A percentile compares a stretch with the other conserved stretches of the same genome.
Conservation (phyloP, 371 early-diverging fungal genomes). For the Apophysomyces sp. region DNA sequence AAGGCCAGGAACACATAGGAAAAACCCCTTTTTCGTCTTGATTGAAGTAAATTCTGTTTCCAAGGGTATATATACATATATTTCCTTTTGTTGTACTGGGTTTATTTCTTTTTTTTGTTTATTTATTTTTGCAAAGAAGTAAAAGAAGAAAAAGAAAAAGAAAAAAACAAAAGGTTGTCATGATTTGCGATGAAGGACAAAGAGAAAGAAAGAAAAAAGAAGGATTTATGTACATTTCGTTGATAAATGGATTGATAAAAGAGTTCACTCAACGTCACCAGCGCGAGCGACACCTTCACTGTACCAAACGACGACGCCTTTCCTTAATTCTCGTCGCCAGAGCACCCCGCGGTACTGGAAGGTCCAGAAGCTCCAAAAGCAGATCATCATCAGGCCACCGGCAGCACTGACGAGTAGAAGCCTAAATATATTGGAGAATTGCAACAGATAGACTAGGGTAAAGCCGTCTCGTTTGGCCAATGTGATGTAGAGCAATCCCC, state of each 20-base stretch:
- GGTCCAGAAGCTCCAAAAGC: slow-evolving; percentile 70
- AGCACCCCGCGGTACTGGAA: slow-evolving; percentile 66
- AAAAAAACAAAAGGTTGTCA: neutral
- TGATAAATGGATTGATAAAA: neutral
- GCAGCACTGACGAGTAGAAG: slow-evolving; percentile 49
- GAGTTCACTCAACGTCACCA: slow-evolving; percentile 38
- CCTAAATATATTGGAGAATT: slow-evolving; percentile 38
- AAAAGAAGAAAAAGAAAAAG: neutral
- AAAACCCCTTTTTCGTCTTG: neutral
- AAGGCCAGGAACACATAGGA: neutral
- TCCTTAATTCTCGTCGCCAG: slow-evolving; percentile 60
- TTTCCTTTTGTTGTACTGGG: neutral
- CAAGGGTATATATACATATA: too few species aligned
- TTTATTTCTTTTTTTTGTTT: slow-evolving; percentile 4
- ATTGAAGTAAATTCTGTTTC: too few species aligned
- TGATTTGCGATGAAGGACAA: neutral
- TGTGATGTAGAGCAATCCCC: slow-evolving; percentile 57
- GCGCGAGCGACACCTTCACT: slow-evolving; percentile 48
- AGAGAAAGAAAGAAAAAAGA: neutral
- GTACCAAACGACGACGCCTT: slow-evolving; percentile 65
- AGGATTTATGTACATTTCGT: neutral
- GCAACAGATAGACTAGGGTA: slow-evolving; percentile 39
- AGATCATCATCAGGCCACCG: slow-evolving; percentile 57
- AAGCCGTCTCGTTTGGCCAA: slow-evolving; percentile 48
- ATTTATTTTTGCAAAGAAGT: neutral